These are phyloP conservation scores for Caryopteris hybrid DNA, from an alignment of 305 asterid species.

Conservation along the genomic window DNA sequence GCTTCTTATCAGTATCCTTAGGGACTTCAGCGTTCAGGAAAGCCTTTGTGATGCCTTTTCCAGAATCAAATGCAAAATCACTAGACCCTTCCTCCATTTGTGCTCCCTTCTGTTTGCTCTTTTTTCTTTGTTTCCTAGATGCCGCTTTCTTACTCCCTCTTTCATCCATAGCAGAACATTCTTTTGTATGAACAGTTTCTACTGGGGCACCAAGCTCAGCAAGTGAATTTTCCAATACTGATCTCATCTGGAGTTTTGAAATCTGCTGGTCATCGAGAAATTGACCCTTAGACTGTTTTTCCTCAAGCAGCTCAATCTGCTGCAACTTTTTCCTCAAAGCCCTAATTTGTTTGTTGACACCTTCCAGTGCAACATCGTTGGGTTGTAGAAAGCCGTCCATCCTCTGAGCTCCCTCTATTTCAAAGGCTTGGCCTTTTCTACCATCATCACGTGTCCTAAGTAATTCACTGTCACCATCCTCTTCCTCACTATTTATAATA, in stretches of 20 bases:
- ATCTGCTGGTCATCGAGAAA: constrained; percentile 87
- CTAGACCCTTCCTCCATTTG: constrained; percentile 41
- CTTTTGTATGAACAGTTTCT: constrained; percentile 39
- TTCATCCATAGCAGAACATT: constrained; percentile 48
- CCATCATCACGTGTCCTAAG: constrained; percentile 46
- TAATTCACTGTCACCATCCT: constrained; percentile 49
- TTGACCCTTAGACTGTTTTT: constrained; percentile 60
- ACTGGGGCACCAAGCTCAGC: constrained; percentile 76
- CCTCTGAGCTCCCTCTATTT: constrained; percentile 36
- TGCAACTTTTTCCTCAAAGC: constrained; percentile 90
- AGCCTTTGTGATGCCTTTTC: constrained; percentile 31
- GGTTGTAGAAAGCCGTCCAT: constrained; percentile 65
- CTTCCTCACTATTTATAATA: constrained; percentile 77
- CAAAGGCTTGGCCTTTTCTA: constrained; percentile 31
- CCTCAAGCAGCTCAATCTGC: constrained; percentile 94
- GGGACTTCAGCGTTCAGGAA: constrained; percentile 36
- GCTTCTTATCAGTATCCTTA: constrained; percentile 43
- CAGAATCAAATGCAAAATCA: constrained; percentile 33
- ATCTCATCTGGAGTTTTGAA: constrained; percentile 63
- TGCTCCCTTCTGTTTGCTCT: constrained; percentile 52
- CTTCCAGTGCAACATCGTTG: constrained; percentile 46
- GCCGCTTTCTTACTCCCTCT: constrained; percentile 43
- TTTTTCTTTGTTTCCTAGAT: constrained; percentile 65
- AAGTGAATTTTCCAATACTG: constrained; percentile 63
- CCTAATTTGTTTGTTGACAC: constrained; percentile 60